Conservation (phyloP, 176 grass and related monocot species). For the Carex parvula region DNA sequence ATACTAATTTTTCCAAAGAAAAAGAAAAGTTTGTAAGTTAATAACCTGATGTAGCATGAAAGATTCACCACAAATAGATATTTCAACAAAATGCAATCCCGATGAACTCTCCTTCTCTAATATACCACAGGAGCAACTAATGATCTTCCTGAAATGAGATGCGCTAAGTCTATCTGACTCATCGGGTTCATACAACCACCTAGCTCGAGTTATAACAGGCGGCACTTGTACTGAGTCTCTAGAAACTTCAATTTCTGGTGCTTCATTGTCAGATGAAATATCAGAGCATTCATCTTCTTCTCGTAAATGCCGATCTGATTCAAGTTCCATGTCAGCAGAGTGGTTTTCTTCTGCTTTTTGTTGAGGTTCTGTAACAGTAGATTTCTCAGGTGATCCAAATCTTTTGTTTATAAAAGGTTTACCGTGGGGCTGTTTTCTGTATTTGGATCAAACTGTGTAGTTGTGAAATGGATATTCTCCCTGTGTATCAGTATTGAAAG, state of each 20-base stretch:
- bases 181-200: constrained; percentile 88
- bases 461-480: constrained; percentile 96
- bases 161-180: constrained; percentile 71
- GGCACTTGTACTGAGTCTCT: neutral
- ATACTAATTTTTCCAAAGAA: neutral
- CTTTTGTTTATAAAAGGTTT: constrained; percentile 33
- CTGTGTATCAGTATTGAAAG: constrained; percentile 31
- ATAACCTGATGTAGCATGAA: constrained; percentile 97
- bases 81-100: constrained; percentile 64
- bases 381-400: constrained; percentile 25
- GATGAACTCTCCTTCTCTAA: constrained; percentile 53
- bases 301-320: constrained; percentile 17
- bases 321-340: constrained; percentile 29
- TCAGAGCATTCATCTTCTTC: constrained; percentile 34
- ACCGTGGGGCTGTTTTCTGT: constrained; percentile 58
- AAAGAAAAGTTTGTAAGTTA: neutral
- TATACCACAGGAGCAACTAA: constrained; percentile 61
- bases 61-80: constrained; percentile 79
- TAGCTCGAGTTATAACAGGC: constrained; percentile 45
- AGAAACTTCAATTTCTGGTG: constrained; percentile 30
- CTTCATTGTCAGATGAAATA: constrained; percentile 27
- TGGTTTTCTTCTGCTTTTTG: constrained; percentile 18
- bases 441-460: constrained; percentile 79
- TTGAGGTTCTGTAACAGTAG: constrained; percentile 28
- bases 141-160: constrained; percentile 85